These are phyloP conservation scores for Alnus rubra DNA, from an alignment of 306 rosid genomes.

Conservation along the genomic window DNA sequence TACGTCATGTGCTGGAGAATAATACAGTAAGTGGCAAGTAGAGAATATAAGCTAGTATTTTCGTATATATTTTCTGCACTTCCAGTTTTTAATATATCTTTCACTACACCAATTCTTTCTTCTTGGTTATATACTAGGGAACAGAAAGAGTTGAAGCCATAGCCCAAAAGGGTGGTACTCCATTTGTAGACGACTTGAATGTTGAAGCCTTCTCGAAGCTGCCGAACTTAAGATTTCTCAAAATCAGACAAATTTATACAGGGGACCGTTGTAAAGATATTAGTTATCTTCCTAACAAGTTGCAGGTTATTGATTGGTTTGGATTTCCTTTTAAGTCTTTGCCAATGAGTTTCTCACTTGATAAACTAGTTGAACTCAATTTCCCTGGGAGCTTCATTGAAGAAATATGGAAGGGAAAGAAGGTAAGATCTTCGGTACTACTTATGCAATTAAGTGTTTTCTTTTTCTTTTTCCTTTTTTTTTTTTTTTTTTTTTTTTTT, in stretches of 20 bases:
- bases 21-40: neutral
- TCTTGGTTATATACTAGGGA: constrained; percentile 29
- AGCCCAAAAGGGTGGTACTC: too few species aligned
- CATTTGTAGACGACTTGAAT: too few species aligned
- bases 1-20: neutral
- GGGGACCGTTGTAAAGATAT: too few species aligned
- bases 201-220: too few species aligned
- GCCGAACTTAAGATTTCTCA: too few species aligned
- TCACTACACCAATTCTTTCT: neutral
- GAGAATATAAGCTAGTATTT: neutral
- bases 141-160: constrained; percentile 10
- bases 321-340: too few species aligned
- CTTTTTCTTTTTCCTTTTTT: too few species aligned
- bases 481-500: too few species aligned
- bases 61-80: neutral
- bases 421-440: neutral
- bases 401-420: neutral
- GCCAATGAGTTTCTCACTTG: neutral
- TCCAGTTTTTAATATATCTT: neutral
- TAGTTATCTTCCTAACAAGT: too few species aligned
- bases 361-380: neutral
- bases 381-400: neutral
- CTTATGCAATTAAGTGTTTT: neutral
- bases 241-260: too few species aligned
- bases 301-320: too few species aligned